A percentile compares a stretch with the other conserved stretches of the same genome.
These are phyloP conservation scores for Zymoseptoria pseudotritici DNA, from an alignment of 2,329 filamentous ascomycete species.

Conservation along the genomic window DNA sequence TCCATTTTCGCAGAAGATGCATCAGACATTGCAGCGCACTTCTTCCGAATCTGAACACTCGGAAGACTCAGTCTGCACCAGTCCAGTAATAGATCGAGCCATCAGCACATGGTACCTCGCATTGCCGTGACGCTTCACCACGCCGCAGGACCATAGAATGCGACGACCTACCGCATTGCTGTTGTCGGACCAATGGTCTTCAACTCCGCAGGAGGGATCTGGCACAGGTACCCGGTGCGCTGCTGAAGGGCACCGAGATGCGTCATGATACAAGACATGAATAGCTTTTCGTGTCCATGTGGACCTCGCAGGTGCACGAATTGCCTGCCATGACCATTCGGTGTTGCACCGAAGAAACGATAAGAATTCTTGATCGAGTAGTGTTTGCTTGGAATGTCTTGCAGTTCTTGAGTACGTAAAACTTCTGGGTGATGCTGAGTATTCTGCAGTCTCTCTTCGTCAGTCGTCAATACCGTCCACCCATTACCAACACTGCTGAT, in stretches of 20 bases:
- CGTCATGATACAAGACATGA: too few species aligned
- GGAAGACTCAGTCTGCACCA: background rate
- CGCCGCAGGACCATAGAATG: background rate
- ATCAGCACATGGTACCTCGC: background rate
- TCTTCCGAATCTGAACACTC: background rate
- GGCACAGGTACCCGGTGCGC: too few species aligned
- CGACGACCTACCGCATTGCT: background rate
- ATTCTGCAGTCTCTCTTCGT: background rate
- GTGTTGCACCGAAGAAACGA: too few species aligned
- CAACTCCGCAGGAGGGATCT: background rate
- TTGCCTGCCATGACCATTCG: too few species aligned
- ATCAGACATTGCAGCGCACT: background rate
- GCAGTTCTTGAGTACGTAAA: background rate
- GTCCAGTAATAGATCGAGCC: background rate
- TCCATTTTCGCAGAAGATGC: too few species aligned
- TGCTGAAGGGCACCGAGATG: too few species aligned
- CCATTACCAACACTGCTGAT: too few species aligned
- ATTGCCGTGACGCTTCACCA: background rate
- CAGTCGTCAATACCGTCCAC: background rate
- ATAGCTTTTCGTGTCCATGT: too few species aligned
- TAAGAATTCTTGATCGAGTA: too few species aligned
- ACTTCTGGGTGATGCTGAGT: background rate
- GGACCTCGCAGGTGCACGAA: too few species aligned
- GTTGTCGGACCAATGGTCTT: background rate
- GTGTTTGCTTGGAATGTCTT: background rate